These are phyloP conservation scores for Ambrosia hybrid DNA, from an alignment of 140 eudicot genomes.

Conservation along the genomic window DNA sequence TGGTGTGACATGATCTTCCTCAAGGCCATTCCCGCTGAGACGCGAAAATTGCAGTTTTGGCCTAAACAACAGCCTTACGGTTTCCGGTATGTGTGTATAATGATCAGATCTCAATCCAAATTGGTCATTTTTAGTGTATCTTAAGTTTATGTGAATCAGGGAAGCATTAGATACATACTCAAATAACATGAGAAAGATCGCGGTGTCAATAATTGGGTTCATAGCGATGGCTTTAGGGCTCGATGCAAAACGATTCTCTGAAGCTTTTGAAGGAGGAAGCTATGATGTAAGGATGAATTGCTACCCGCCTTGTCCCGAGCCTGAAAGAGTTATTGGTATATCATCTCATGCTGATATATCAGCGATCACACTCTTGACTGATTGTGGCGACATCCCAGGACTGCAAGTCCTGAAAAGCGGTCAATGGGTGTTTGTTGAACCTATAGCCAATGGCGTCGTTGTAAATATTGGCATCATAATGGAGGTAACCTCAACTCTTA, in stretches of 20 bases:
- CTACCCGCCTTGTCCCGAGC: slow-evolving; percentile 50
- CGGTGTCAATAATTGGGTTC: slow-evolving; percentile 36
- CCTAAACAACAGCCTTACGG: slow-evolving; percentile 28
- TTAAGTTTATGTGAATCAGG: slow-evolving; percentile 25
- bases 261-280: slow-evolving; percentile 37
- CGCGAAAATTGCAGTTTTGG: slow-evolving; percentile 43
- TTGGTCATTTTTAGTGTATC: background rate
- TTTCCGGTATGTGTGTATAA: slow-evolving; percentile 14
- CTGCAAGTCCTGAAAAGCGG: slow-evolving; percentile 43
- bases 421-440: slow-evolving; percentile 42
- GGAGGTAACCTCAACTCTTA: slow-evolving; percentile 35
- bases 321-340: slow-evolving; percentile 41
- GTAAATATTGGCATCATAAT: slow-evolving; percentile 40
- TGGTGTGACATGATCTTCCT: slow-evolving; percentile 49
- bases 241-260: slow-evolving; percentile 18
- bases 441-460: slow-evolving; percentile 32
- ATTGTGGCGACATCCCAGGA: slow-evolving; percentile 43
- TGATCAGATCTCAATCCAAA: too few relatives aligned
- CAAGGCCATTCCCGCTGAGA: slow-evolving; percentile 33
- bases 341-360: slow-evolving; percentile 42
- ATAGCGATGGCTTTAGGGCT: slow-evolving; percentile 43
- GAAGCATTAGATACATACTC: slow-evolving; percentile 36
- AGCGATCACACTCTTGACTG: slow-evolving; percentile 40
- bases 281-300: slow-evolving; percentile 46
- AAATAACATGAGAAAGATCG: slow-evolving; percentile 26